These are phyloP conservation scores for Phytophthora sp. DNA, from an alignment of 352 stramenopile species.

Conservation along the genomic window DNA sequence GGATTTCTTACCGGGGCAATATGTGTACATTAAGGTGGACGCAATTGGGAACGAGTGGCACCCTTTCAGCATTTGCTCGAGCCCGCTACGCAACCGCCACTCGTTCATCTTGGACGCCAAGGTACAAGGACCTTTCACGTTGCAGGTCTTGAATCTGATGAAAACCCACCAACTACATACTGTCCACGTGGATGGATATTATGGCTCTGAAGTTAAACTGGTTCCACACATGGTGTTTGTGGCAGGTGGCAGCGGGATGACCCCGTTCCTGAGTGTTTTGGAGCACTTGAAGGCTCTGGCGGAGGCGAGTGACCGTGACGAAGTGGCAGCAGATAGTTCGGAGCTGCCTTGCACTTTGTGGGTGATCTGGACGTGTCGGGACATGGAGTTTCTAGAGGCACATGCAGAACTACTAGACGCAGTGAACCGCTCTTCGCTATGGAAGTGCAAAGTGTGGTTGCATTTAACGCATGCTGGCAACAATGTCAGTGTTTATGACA, in stretches of 20 bases:
- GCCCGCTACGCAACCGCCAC: constrained; percentile 47
- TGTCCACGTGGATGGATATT: constrained; percentile 77
- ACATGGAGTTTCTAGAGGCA: constrained; percentile 50
- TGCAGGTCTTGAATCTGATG: constrained; percentile 51
- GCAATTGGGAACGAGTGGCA: constrained; percentile 72
- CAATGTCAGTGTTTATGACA: constrained; percentile 17
- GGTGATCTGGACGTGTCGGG: constrained; percentile 62
- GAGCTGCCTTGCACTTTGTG: constrained; percentile 53
- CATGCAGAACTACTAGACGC: constrained; percentile 51
- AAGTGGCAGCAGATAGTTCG: constrained; percentile 18
- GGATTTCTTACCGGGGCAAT: constrained; percentile 64
- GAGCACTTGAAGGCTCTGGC: constrained; percentile 59
- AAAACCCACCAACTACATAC: constrained; percentile 44
- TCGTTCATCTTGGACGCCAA: constrained; percentile 65
- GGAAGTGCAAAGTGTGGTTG: constrained; percentile 59
- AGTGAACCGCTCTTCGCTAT: constrained; percentile 46
- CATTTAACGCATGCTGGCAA: constrained; percentile 43
- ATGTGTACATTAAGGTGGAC: constrained; percentile 75
- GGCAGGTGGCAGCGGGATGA: constrained; percentile 74
- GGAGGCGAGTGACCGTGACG: constrained; percentile 18
- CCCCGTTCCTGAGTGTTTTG: constrained; percentile 69
- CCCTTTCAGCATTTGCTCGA: constrained; percentile 76
- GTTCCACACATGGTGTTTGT: constrained; percentile 71
- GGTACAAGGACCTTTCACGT: constrained; percentile 69
- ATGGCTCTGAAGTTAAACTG: constrained; percentile 57